These are phyloP conservation scores for Escallonia rubra DNA, from an alignment of 129 eudicot genomes.

Conservation along the genomic window DNA sequence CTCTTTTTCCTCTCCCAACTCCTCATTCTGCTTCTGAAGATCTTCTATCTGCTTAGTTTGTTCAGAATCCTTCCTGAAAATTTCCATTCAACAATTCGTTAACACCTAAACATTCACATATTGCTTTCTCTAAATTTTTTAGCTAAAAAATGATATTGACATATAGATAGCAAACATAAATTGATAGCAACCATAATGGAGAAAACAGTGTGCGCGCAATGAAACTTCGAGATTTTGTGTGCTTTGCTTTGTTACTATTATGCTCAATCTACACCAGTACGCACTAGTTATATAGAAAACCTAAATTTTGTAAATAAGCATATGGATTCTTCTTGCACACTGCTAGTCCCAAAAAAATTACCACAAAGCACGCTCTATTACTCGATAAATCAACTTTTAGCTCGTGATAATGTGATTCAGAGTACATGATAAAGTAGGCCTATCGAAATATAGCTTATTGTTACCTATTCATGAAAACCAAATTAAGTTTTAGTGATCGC, in stretches of 20 bases:
- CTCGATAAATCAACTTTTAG: background rate
- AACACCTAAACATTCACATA: background rate
- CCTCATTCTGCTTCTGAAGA: constrained; percentile 64
- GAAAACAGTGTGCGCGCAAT: too few relatives aligned
- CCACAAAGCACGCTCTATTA: too few relatives aligned
- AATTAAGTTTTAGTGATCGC: constrained; percentile 74
- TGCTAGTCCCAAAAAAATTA: background rate
- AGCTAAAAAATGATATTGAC: too few relatives aligned
- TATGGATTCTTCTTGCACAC: background rate
- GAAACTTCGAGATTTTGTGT: too few relatives aligned
- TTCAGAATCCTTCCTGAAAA: constrained; percentile 76
- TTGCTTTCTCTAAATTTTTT: too few relatives aligned
- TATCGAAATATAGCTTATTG: background rate
- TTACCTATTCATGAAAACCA: constrained; percentile 87
- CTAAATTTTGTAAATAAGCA: too few relatives aligned
- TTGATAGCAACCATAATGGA: too few relatives aligned
- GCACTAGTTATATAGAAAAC: too few relatives aligned
- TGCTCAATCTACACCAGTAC: too few relatives aligned
- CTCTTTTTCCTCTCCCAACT: constrained; percentile 58
- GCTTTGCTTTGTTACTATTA: too few relatives aligned
- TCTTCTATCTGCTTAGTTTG: constrained; percentile 79
- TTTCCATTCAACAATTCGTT: background rate
- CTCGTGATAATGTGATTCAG: background rate
- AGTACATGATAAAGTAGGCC: background rate
- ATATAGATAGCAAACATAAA: too few relatives aligned